Percentiles rank a stretch among this genome's conserved stretches.
These are phyloP conservation scores for Mucor racemosus DNA, from an alignment of 371 early-diverging fungal species.

Conservation along the genomic window DNA sequence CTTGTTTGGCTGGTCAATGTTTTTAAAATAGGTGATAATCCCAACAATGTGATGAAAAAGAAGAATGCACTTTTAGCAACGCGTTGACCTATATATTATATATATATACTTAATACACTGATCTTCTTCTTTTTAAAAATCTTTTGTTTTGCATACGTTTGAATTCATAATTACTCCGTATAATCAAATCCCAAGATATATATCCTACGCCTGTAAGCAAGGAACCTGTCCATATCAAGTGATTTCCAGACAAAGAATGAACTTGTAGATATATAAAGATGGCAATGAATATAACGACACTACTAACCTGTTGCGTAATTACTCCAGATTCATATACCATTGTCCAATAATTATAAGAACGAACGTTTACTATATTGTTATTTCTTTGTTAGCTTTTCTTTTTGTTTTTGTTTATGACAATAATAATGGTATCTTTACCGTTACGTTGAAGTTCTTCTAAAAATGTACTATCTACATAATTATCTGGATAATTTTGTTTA, in stretches of 20 bases:
- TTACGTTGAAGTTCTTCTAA: slow-evolving; percentile 89
- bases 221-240: slow-evolving; percentile 66
- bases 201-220: slow-evolving; percentile 67
- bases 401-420: no score
- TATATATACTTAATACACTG: background rate
- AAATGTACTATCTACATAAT: slow-evolving; percentile 91
- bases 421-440: slow-evolving; percentile 49
- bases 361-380: slow-evolving; percentile 64
- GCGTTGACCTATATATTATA: slow-evolving; percentile 43
- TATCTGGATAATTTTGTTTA: slow-evolving; percentile 91
- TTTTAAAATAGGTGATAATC: slow-evolving; percentile 89
- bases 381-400: background rate
- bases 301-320: slow-evolving; percentile 86
- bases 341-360: slow-evolving; percentile 75
- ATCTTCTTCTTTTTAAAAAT: no score
- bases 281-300: slow-evolving; percentile 83
- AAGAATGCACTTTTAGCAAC: slow-evolving; percentile 78
- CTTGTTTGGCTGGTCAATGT: slow-evolving; percentile 92
- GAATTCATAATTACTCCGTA: slow-evolving; percentile 53
- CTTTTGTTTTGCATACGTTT: slow-evolving; percentile 60
- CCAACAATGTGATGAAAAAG: slow-evolving; percentile 79
- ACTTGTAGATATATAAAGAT: slow-evolving; percentile 81
- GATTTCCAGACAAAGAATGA: slow-evolving; percentile 57
- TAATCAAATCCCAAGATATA: slow-evolving; percentile 69
- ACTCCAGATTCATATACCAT: slow-evolving; percentile 75